phyloP scores from a whole-genome alignment of 2,329 filamentous ascomycete species.

The Talaromyces rugulosus region DNA sequence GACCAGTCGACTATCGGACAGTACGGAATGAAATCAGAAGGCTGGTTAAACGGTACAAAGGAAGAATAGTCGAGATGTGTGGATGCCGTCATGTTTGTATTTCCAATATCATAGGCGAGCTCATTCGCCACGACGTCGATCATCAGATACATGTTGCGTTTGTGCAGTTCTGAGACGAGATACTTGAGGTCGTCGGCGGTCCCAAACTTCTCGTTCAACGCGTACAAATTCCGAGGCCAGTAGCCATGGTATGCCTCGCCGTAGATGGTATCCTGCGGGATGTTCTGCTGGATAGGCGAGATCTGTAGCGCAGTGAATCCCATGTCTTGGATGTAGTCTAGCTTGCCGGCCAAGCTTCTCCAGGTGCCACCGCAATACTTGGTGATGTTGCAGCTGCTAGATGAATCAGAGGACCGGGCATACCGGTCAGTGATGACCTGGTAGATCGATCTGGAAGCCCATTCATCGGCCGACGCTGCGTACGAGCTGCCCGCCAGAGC shows the following conservation, averaged over 20 bases:
- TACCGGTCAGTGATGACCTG: constrained; percentile 40
- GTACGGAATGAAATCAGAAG: constrained; percentile 25
- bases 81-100: constrained; percentile 7
- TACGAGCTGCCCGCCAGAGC: not conserved
- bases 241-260: constrained; percentile 44
- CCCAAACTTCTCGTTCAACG: constrained; percentile 44
- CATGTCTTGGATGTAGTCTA: constrained; percentile 45
- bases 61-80: constrained; percentile 17
- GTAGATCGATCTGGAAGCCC: constrained; percentile 38
- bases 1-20: constrained; percentile 27
- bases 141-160: constrained; percentile 45
- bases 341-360: constrained; percentile 39
- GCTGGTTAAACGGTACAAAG: constrained; percentile 16
- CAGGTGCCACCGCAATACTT: constrained; percentile 46
- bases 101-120: constrained; percentile 20
- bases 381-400: constrained; percentile 16
- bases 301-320: constrained; percentile 44
- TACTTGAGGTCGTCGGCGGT: constrained; percentile 39
- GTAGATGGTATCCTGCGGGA: constrained; percentile 28
- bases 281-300: constrained; percentile 31
- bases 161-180: constrained; percentile 39
- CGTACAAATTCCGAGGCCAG: constrained; percentile 42
- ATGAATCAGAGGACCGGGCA: constrained; percentile 25
- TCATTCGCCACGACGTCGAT: constrained; percentile 48
- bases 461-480: constrained; percentile 21